Evolutionary conservation across 2,329 filamentous ascomycete genomes (phyloP).

Genomic region (Claviceps lovelessii): DNA sequence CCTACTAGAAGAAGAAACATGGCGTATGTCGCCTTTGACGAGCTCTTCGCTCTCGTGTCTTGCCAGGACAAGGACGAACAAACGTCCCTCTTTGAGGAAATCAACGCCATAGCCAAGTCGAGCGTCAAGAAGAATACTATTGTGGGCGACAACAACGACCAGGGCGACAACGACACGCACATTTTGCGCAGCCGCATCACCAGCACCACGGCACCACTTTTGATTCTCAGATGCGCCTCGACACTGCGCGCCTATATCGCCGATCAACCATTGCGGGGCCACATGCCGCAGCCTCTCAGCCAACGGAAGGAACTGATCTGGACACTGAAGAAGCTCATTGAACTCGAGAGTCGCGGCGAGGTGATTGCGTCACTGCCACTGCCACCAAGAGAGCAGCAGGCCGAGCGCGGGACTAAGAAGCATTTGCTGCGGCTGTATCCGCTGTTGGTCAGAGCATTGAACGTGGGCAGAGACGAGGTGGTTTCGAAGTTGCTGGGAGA

Average conservation of each 20-base stretch:
- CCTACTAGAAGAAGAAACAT: slow-evolving; percentile 56
- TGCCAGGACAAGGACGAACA: slow-evolving; percentile 15
- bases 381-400: slow-evolving; percentile 22
- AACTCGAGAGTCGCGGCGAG: slow-evolving; percentile 52
- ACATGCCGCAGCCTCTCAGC: slow-evolving; percentile 74
- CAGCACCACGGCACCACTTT: slow-evolving; percentile 60
- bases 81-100: not conserved
- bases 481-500: slow-evolving; percentile 42
- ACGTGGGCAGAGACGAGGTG: slow-evolving; percentile 42
- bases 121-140: not conserved
- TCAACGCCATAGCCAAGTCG: not conserved
- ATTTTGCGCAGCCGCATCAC: slow-evolving; percentile 47
- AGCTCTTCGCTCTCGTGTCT: slow-evolving; percentile 57
- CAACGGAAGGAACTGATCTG: slow-evolving; percentile 68
- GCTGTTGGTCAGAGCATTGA: slow-evolving; percentile 51
- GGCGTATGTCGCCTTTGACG: slow-evolving; percentile 66
- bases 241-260: slow-evolving; percentile 75
- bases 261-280: slow-evolving; percentile 77
- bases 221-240: slow-evolving; percentile 69
- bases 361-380: slow-evolving; percentile 43
- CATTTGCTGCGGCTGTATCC: slow-evolving; percentile 74
- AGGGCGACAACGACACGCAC: slow-evolving; percentile 9
- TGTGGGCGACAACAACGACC: slow-evolving; percentile 3
- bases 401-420: slow-evolving; percentile 47
- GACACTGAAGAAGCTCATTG: slow-evolving; percentile 51